Base-by-base conservation (phyloP, 306 rosid species). In the Vigna radiata region DNA sequence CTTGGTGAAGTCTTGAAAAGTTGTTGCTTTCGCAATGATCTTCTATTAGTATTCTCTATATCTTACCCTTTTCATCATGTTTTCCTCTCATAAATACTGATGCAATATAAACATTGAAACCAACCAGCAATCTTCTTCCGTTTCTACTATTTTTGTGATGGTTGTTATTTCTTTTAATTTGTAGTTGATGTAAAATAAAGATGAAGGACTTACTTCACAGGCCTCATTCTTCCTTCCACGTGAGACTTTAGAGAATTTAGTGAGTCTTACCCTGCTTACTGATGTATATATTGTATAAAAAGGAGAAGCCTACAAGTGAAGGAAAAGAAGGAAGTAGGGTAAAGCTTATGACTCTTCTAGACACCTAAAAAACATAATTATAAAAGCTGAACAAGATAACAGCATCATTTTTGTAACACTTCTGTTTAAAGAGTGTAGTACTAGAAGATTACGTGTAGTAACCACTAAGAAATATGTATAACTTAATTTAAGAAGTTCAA, bases 111-210 rank as follows among this genome's bases (percentile, higher is more conserved):
- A 25, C 72, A 18, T 60, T 37, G 52, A 14, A 60, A 37, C 55
- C 36, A 49, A 48, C 37, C 54, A 9, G 21, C 16, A 36, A 41
- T 23, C 65, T 59, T 23, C 65, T 59, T 60, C 13, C 43, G 33
- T 48, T 2, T 21, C 61, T 19, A 33, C 43, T 58, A 50, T 25
- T 25, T 25, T 21, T 27, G 7, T 27, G 72, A 61, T n/a, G 10
- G 19, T 46, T 64, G 33, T 56, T 49, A 23, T 23, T 50, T 23
- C n/a, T 9, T 66, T 72, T 72, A 62, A 53, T 50, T 64, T 52
- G 43, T 50, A 19, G 59, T 72, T 63, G 60, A 58, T 65, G 61
- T 21, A 25, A 36, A 54, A 43, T 54, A 55, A 67, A 77, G 59
- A 68, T n/a, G 59, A 4, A 29, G 43, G 68, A 72, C 62, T 65